phyloP scores from a whole-genome alignment of 208 protist genomes.

The Vickermania spadyakhi region DNA sequence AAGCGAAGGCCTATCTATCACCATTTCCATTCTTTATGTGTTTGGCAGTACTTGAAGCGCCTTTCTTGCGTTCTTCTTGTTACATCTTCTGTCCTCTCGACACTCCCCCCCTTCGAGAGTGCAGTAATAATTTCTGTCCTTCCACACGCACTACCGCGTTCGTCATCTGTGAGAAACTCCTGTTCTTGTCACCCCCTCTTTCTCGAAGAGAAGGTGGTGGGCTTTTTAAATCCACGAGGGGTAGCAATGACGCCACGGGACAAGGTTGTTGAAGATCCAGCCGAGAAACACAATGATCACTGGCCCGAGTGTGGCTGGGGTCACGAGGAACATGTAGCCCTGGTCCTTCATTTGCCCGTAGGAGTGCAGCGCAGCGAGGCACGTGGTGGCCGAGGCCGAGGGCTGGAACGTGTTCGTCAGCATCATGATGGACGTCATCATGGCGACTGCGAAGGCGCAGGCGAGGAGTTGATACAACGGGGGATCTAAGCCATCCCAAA shows the following conservation, averaged over 20 bases:
- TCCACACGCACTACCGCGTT: too few relatives aligned
- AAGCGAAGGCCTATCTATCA: too few relatives aligned
- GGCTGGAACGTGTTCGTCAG: conserved; percentile 47
- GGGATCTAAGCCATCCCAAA: conserved; percentile 25
- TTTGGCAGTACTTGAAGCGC: too few relatives aligned
- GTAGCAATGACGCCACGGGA: conserved; percentile 61
- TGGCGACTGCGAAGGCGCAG: conserved; percentile 41
- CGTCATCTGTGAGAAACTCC: too few relatives aligned
- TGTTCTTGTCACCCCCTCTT: too few relatives aligned
- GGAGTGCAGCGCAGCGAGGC: conserved; percentile 40
- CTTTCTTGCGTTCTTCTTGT: too few relatives aligned
- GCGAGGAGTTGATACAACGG: conserved; percentile 39
- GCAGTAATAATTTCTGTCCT: too few relatives aligned
- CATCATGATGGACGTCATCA: conserved; percentile 35
- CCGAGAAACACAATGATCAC: conserved; percentile 38
- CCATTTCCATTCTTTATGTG: too few relatives aligned
- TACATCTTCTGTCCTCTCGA: too few relatives aligned
- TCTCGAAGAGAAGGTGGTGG: too few relatives aligned
- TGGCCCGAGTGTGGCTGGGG: conserved; percentile 30
- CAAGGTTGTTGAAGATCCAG: conserved; percentile 39
- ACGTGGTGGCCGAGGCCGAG: conserved; percentile 56
- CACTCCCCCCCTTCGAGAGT: too few relatives aligned
- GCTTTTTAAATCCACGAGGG: conserved; percentile 32
- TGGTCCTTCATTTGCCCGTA: conserved; percentile 43
- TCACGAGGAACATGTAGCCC: conserved; percentile 54